Base-by-base conservation (phyloP, 225 moss, liverwort and hornwort species). In the Pseudoscleropodium purum region DNA sequence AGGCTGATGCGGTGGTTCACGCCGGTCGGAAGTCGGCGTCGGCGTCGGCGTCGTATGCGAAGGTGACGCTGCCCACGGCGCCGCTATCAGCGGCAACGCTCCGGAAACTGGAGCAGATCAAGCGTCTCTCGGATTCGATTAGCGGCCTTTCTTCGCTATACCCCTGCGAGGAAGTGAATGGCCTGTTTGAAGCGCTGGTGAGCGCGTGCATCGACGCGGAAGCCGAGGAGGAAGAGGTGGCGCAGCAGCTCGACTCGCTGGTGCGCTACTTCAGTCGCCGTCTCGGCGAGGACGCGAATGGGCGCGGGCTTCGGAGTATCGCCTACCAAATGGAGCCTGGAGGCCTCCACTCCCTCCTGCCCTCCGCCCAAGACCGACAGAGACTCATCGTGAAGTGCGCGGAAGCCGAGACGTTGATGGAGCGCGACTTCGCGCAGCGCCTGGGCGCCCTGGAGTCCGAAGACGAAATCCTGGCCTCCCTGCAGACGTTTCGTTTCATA, bases 351-450 rank as follows among this genome's bases (percentile, higher is more conserved):
- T 72, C 47, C 72, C 82, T 81, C 21, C 63, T 86, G 20, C 86
- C 86, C 27, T 86, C 86, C 30, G 86, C 86, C 29, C 82, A 88
- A 30, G 88, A 88, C 72, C 88, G 88, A 49, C 88, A 88, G 82
- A 81, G 72, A 30, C 82, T 88, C 36, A 82, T 88, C 37, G 73
- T 88, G 82, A 88, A 70, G 88, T 88, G 88, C n/a, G 88, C 82
- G n/a, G 88, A 88, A 61, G 88, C 88, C 61, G 88, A 88, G 60
- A 88, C 82, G 8, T 45, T 88, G 82, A 88, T 88, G 88, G 88
- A 88, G 34, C 88, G 88, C 9, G 81, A 88, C 72, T 88, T 88
- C 82, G 88, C 88, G n/a, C 82, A 88, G 82, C 82, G 72, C 72
- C 82, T 88, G 5, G 88, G 82, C 24, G 72, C 51, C 21, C 72